Base-by-base conservation (phyloP, 176 grass and related monocot genomes). In the Saccharum spontaneum region DNA sequence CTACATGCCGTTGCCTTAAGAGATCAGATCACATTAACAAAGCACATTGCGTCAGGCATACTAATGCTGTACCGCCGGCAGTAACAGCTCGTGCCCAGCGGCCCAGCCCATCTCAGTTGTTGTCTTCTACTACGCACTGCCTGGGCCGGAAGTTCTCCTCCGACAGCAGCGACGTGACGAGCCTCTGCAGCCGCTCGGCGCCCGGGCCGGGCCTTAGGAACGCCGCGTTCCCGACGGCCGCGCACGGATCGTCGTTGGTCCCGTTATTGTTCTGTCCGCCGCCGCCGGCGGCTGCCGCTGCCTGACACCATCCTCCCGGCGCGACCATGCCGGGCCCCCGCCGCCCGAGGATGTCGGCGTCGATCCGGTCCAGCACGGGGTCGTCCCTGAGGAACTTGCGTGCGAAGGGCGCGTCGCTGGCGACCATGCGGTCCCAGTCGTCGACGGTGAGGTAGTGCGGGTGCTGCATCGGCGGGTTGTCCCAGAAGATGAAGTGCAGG, bases 401-500 rank as follows among this genome's bases (percentile, higher is more conserved):
- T 1, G 89, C 94, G 85, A 97, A 97, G 23, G 94, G 94, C 30
- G 90, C 90, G 67, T 55, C 87, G 83, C 92, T 94, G 86, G 5
- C 83, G 22, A 97, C 0, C 92, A 97, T 94, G 3, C 62, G 49
- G 79, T 73, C 77, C 89, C 92, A 93, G 77, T 97, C 92, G 64
- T 0, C 38, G 45, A 65, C 24, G 8, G 92, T 87, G 64, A 97
- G 92, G 10, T 78, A 54, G 83, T 97, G 91, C 38, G 94, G 94
- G 76, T 97, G 94, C 88, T 97, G 94, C 85, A 91, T 91, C 0
- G 94, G 94, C 2, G 94, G 94, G 82, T 90, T 97, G 92, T 97
- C 94, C 94, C 94, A 97, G 7, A 87, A 80, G 86, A 97, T 97
- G 89, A 88, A 97, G 86, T 97, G 94, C 43, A 97, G 82, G 86